These are phyloP conservation scores for Rhizopus delemar DNA, from an alignment of 371 early-diverging fungal species.

Conservation along the genomic window DNA sequence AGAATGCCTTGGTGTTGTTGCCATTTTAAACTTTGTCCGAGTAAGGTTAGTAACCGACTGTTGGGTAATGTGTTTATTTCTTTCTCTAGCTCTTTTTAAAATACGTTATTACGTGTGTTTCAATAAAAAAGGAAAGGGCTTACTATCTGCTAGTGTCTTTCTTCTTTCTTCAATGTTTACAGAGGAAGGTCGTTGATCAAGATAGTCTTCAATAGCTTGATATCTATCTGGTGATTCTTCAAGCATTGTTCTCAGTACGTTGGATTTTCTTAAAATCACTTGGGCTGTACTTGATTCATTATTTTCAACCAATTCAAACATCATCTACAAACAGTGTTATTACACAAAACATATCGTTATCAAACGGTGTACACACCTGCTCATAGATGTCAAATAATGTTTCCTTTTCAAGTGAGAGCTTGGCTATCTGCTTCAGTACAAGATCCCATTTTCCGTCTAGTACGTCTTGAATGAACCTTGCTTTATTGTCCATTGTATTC, in stretches of 20 bases:
- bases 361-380: conserved; percentile 55
- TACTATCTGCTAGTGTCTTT: conserved; percentile 34
- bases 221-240: conserved; percentile 81
- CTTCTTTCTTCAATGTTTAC: conserved; percentile 70
- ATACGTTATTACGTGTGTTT: background rate
- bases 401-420: conserved; percentile 65
- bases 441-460: conserved; percentile 83
- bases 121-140: conserved; percentile 42
- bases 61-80: conserved; percentile 30
- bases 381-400: conserved; percentile 86
- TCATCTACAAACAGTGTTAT: conserved; percentile 52
- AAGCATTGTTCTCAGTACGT: conserved; percentile 76
- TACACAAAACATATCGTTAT: too few relatives aligned
- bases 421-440: conserved; percentile 73
- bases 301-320: conserved; percentile 83
- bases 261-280: conserved; percentile 83
- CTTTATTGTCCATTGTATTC: conserved; percentile 82
- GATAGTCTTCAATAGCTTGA: conserved; percentile 71
- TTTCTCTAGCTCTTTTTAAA: conserved; percentile 19
- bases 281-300: conserved; percentile 83
- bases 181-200: conserved; percentile 61
- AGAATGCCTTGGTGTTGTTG: conserved; percentile 82
- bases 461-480: conserved; percentile 71
- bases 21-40: conserved; percentile 85
- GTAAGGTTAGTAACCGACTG: conserved; percentile 70